Evolutionary conservation across 441 rosid species (phyloP), one percentile per base, ranked within the genome.

Genomic region (Geranium incanum): DNA sequence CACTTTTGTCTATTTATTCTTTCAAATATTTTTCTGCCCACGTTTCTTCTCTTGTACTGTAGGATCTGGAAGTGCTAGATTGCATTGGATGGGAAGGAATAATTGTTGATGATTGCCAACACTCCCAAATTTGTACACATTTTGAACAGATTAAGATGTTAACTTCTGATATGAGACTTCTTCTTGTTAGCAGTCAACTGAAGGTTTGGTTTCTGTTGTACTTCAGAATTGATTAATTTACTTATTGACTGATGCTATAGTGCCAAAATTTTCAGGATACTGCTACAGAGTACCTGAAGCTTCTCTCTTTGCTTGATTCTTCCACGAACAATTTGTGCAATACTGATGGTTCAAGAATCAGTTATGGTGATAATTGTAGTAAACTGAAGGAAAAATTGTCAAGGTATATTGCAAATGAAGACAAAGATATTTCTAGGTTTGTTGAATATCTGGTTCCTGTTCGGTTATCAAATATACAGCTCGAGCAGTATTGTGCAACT

Each of bases 371-470:
- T 13, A 75, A 62, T 73, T 57, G 70, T 72, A 70, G 70, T 48
- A 76, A 64, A 71, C 68, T 79, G 74, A 86, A 83, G 83, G 90
- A 86, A 72, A 82, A 67, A 68, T 69, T 80, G 68, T 81, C 79
- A 3, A 78, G 78, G 72, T 77, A 74, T 79, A 78, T 68, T 69
- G 79, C 80, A 50, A 74, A 74, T 50, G 86, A 76, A 18, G 75
- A 81, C 85, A 83, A 79, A 78, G 86, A 79, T 62, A 73, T 81
- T 21, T 88, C 85, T 36, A 78, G 84, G 83, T 88, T 88, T 84
- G 69, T 76, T 6, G 99, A 95, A 84, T 92, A 85, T 69, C 91
- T 98, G 99, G 91, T 95, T 76, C 99, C 99, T 55, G 90, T 84
- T 62, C 86, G 82, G 77, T 77, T 95, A 79, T 89, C 97, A 41